These are phyloP conservation scores for Samsoniella hepiali DNA, from an alignment of 2,329 filamentous ascomycete genomes.

Conservation along the genomic window DNA sequence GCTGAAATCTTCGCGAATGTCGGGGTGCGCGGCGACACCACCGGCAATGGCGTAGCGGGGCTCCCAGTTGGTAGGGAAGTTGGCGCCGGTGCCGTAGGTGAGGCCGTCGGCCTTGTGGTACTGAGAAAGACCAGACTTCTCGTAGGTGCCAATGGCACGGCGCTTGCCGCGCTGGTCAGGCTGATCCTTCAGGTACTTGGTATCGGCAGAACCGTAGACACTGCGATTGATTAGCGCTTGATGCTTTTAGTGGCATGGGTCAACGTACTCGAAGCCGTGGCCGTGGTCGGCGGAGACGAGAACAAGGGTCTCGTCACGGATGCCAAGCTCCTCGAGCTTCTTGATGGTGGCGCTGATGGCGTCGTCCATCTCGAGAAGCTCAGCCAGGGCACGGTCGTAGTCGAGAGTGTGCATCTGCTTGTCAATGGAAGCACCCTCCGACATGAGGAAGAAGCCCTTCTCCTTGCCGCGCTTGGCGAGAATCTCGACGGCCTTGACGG, in stretches of 20 bases:
- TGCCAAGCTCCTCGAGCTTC: slow-evolving; percentile 62
- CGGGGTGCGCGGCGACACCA: slow-evolving; percentile 68
- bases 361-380: slow-evolving; percentile 82
- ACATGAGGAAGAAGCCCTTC: slow-evolving; percentile 84
- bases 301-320: slow-evolving; percentile 72
- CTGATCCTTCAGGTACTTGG: slow-evolving; percentile 67
- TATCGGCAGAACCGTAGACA: slow-evolving; percentile 79
- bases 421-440: slow-evolving; percentile 79
- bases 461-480: slow-evolving; percentile 63
- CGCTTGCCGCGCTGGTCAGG: slow-evolving; percentile 68
- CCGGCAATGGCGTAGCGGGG: slow-evolving; percentile 77
- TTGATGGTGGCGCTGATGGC: slow-evolving; percentile 72
- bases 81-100: slow-evolving; percentile 67
- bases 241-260: accelerated
- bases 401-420: slow-evolving; percentile 87
- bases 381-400: slow-evolving; percentile 80
- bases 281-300: slow-evolving; percentile 85
- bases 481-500: slow-evolving; percentile 78
- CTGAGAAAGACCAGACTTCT: slow-evolving; percentile 69
- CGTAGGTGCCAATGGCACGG: slow-evolving; percentile 69
- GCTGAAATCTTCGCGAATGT: slow-evolving; percentile 72
- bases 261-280: slow-evolving; percentile 69
- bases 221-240: slow-evolving; percentile 24
- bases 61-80: slow-evolving; percentile 83
- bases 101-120: slow-evolving; percentile 62